These are phyloP conservation scores for Diacronema lutheri DNA, from an alignment of 78 protist genomes.

Conservation along the genomic window DNA sequence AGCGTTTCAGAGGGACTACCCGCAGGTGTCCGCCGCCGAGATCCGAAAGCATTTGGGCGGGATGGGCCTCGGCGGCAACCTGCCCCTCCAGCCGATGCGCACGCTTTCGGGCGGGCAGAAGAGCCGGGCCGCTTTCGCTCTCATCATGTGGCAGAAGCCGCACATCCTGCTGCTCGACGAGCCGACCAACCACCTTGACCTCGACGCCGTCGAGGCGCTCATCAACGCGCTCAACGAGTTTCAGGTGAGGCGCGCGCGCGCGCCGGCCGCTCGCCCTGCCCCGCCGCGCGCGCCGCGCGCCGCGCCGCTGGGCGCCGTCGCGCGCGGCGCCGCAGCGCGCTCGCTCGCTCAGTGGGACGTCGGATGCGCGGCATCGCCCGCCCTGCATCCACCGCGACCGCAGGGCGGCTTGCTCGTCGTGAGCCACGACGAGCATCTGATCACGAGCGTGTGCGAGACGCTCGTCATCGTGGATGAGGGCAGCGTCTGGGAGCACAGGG, in stretches of 20 bases:
- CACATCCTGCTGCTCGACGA: conserved; percentile 90
- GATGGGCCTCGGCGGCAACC: conserved; percentile 75
- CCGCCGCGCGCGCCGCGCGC: too few relatives aligned
- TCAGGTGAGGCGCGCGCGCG: too few relatives aligned
- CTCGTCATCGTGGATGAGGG: conserved; percentile 11
- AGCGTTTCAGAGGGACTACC: conserved; percentile 62
- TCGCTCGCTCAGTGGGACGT: too few relatives aligned
- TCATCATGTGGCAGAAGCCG: conserved; percentile 66
- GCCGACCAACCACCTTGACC: conserved; percentile 88
- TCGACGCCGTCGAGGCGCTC: conserved; percentile 77
- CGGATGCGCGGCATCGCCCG: too few relatives aligned
- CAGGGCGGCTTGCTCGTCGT: conserved; percentile 3
- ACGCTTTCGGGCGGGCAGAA: conserved; percentile 92
- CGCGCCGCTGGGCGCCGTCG: too few relatives aligned
- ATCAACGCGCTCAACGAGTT: conserved; percentile 29
- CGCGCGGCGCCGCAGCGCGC: too few relatives aligned
- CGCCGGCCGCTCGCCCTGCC: too few relatives aligned
- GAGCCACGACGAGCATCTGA: conserved; percentile 23
- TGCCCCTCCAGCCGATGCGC: conserved; percentile 68
- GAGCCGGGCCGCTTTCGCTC: conserved; percentile 70
- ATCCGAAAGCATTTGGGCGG: conserved; percentile 68
- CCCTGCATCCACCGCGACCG: too few relatives aligned
- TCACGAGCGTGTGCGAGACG: not conserved
- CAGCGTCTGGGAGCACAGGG: not conserved
- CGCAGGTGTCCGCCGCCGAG: conserved; percentile 46